phyloP scores from a whole-genome alignment of 2,329 filamentous ascomycete genomes.

The Juglanconis juglandina region DNA sequence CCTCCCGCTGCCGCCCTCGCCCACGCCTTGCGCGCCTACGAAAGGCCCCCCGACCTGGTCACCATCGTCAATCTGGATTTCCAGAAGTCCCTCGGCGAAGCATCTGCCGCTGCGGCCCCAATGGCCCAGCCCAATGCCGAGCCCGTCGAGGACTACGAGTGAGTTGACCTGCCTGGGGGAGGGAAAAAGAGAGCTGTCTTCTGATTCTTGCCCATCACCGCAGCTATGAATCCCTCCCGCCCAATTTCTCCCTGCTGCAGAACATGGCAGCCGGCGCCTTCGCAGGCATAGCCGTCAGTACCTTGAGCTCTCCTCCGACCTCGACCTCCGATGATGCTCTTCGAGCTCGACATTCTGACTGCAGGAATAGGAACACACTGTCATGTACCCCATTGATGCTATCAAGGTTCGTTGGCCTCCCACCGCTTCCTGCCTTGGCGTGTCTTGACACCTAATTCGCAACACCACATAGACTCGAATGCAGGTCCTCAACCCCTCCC shows the following conservation, averaged over 20 bases:
- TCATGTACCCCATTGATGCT: conserved; percentile 98
- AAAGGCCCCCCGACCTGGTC: conserved; percentile 14
- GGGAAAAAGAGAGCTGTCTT: background rate
- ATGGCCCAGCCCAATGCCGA: conserved; percentile 68
- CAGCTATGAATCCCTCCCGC: conserved; percentile 87
- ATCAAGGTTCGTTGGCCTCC: conserved; percentile 69
- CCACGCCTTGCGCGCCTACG: conserved; percentile 14
- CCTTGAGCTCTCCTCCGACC: background rate
- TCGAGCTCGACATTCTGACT: conserved; percentile 19
- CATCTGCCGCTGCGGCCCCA: conserved; percentile 63
- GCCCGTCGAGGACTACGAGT: conserved; percentile 65
- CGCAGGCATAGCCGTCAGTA: conserved; percentile 84
- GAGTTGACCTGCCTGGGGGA: conserved; percentile 30
- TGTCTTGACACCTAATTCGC: background rate
- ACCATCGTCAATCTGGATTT: conserved; percentile 59
- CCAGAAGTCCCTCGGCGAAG: conserved; percentile 60
- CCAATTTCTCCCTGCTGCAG: conserved; percentile 87
- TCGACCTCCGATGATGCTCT: background rate
- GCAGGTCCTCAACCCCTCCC: conserved; percentile 87
- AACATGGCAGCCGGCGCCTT: conserved; percentile 97
- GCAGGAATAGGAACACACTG: conserved; percentile 77
- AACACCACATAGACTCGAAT: conserved; percentile 73
- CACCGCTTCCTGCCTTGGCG: conserved; percentile 9
- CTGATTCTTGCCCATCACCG: conserved; percentile 18
- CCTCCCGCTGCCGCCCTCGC: background rate